Base-by-base conservation (phyloP, 2,329 filamentous ascomycete species). In the Paecilomyces formosus region DNA sequence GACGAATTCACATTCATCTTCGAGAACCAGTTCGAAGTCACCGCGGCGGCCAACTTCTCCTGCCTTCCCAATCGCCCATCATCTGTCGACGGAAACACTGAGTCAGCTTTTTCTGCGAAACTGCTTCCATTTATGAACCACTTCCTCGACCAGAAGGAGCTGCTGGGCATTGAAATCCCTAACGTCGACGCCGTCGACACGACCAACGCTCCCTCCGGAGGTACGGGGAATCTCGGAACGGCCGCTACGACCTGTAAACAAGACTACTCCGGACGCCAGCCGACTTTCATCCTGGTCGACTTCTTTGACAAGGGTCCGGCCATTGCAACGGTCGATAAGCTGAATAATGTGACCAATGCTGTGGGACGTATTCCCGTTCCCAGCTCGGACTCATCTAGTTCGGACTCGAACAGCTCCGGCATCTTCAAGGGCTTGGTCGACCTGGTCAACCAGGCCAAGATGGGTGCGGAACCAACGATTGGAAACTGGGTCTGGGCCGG, bases 81-180 rank as follows among this genome's bases (percentile, higher is more conserved):
- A 0, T 72, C 73, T 5, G 74, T 86, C 33, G 70, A 73, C 22
- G 80, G 81, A 54, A 67, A 81, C 15, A 66, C 78, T 1, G 60
- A 70, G 3, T 62, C 70, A 1, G 88, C 87, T 1, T 68, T 88
- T 26, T 68, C 77, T 0, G 78, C 79, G 1, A 82, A 83, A 64
- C 81, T 85, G 65, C 81, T 94, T 70, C 85, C 89, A 26, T 78
- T 94, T 9, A 81, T 90, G 77, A 94, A 94, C 78, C 90, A 94
- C 76, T 93, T 94, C 78, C 81, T 88, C 56, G 86, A 92, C 76
- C 76, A 80, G 58, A 74, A 69, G 4, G 69, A 85, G 22, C 71
- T 79, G 18, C 72, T 80, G 3, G 79, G 78, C 60, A 82, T 90
- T 65, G 74, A 83, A 62, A 76, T 85, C 49, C 88, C 88, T 1